Evolutionary conservation across 164 flowering plant genomes (phyloP).

Genomic region (Protea cynaroides): DNA sequence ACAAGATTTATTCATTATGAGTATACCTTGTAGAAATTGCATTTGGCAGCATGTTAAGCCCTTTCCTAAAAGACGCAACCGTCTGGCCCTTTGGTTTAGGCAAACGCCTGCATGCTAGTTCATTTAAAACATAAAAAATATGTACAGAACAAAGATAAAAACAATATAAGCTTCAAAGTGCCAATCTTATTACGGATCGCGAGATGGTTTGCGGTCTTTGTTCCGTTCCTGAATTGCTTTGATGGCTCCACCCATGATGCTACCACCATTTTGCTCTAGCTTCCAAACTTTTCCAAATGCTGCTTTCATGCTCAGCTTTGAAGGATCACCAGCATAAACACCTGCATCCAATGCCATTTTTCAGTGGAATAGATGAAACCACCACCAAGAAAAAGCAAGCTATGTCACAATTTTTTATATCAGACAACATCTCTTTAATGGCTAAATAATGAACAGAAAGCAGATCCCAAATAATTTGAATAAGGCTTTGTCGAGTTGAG

Average conservation of each 20-base stretch:
- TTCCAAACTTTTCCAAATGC: slow-evolving; percentile 98
- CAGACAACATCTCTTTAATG: no score
- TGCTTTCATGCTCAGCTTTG: slow-evolving; percentile 94
- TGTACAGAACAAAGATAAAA: not conserved
- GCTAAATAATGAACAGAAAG: no score
- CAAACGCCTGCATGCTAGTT: slow-evolving; percentile 49
- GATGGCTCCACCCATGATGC: slow-evolving; percentile 80
- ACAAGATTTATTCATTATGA: not conserved
- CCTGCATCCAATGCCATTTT: slow-evolving; percentile 37
- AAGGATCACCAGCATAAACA: slow-evolving; percentile 98
- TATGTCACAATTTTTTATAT: not conserved
- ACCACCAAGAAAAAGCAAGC: not conserved
- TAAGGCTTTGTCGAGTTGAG: no score
- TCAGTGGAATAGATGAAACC: slow-evolving; percentile 1
- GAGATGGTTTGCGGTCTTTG: slow-evolving; percentile 48
- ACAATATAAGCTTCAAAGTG: slow-evolving; percentile 6
- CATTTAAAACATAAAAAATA: slow-evolving; percentile 10
- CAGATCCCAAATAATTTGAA: no score
- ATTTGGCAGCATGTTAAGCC: slow-evolving; percentile 75
- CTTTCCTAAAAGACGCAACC: slow-evolving; percentile 90
- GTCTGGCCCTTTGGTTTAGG: slow-evolving; percentile 95
- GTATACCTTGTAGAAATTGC: slow-evolving; percentile 70
- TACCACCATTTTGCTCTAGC: slow-evolving; percentile 87
- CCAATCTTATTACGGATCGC: slow-evolving; percentile 64
- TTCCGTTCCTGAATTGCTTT: slow-evolving; percentile 67